Percentiles rank a stretch among this genome's conserved stretches.
Conservation (phyloP, 768 basidiomycete species). For the Mycena floridula region DNA sequence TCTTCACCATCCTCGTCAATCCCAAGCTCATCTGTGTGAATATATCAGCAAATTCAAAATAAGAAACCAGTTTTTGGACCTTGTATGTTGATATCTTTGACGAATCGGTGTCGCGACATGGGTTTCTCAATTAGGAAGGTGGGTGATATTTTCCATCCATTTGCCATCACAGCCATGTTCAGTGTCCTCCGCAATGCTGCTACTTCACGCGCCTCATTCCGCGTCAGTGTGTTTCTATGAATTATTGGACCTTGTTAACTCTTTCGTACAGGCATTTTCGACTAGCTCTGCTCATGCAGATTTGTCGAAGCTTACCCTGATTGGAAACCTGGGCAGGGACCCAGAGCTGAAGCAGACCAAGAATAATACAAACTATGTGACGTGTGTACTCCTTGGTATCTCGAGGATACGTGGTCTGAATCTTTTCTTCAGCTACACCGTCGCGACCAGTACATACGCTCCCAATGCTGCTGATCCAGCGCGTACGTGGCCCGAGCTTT, state of each 20-base stretch:
- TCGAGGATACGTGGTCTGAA: neutral
- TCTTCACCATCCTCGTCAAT: no score
- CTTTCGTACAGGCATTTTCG: slow-evolving; percentile 51
- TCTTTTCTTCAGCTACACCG: slow-evolving; percentile 51
- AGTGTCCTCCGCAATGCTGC: slow-evolving; percentile 38
- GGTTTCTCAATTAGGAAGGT: neutral
- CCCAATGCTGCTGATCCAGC: slow-evolving; percentile 55
- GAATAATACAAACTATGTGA: slow-evolving; percentile 72
- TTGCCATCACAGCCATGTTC: slow-evolving; percentile 40
- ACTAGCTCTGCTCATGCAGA: slow-evolving; percentile 53
- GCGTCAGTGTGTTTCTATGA: slow-evolving; percentile 34
- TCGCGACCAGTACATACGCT: slow-evolving; percentile 65
- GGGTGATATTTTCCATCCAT: neutral
- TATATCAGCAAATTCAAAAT: no score
- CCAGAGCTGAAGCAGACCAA: slow-evolving; percentile 67
- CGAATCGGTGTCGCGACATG: slow-evolving; percentile 91
- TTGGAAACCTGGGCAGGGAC: slow-evolving; percentile 67
- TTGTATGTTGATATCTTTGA: slow-evolving; percentile 79
- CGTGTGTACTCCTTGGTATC: slow-evolving; percentile 37
- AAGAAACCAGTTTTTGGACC: no score
- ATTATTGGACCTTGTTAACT: neutral
- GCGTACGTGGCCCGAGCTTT: slow-evolving; percentile 37
- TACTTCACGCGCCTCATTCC: slow-evolving; percentile 32
- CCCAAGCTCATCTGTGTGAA: no score
- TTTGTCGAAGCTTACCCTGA: slow-evolving; percentile 68